These are phyloP conservation scores for Epichloe sibirici DNA, from an alignment of 2,329 filamentous ascomycete species.

Conservation along the genomic window DNA sequence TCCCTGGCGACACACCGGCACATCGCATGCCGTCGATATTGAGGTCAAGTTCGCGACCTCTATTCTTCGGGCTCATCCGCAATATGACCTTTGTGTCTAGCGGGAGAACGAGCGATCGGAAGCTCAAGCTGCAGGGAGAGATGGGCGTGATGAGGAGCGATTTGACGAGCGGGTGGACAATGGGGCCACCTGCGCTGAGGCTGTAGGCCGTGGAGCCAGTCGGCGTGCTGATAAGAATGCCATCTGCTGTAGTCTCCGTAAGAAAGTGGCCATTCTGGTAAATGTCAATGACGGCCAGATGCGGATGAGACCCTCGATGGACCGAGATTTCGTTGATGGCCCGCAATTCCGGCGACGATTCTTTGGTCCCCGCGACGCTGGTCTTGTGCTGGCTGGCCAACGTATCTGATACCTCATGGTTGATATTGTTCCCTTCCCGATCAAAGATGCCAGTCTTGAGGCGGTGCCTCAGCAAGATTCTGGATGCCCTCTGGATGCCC, in stretches of 20 bases:
- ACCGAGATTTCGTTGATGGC: slow-evolving; percentile 95
- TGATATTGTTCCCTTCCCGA: slow-evolving; percentile 49
- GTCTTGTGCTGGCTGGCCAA: slow-evolving; percentile 33
- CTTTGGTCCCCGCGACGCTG: slow-evolving; percentile 24
- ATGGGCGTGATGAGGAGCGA: slow-evolving; percentile 87
- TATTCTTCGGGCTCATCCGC: slow-evolving; percentile 67
- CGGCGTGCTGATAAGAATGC: slow-evolving; percentile 85
- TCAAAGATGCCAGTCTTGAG: slow-evolving; percentile 79
- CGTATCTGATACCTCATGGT: slow-evolving; percentile 32
- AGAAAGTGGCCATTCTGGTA: slow-evolving; percentile 80
- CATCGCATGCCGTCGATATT: slow-evolving; percentile 66
- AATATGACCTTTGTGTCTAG: slow-evolving; percentile 75
- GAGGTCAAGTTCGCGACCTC: slow-evolving; percentile 63
- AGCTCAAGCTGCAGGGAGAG: slow-evolving; percentile 82
- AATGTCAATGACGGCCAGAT: slow-evolving; percentile 84
- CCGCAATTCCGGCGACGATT: slow-evolving; percentile 34
- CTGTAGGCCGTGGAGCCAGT: slow-evolving; percentile 95
- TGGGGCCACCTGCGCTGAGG: slow-evolving; percentile 81
- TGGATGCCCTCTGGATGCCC: slow-evolving; percentile 60
- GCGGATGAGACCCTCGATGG: slow-evolving; percentile 79
- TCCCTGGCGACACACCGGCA: slow-evolving; percentile 56
- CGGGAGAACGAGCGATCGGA: slow-evolving; percentile 81
- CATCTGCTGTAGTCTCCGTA: slow-evolving; percentile 89
- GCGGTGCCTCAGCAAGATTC: slow-evolving; percentile 75
- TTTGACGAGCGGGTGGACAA: slow-evolving; percentile 85